These are phyloP conservation scores for Astrothelium subdiscretum DNA, from an alignment of 495 filamentous ascomycete genomes.

Conservation along the genomic window DNA sequence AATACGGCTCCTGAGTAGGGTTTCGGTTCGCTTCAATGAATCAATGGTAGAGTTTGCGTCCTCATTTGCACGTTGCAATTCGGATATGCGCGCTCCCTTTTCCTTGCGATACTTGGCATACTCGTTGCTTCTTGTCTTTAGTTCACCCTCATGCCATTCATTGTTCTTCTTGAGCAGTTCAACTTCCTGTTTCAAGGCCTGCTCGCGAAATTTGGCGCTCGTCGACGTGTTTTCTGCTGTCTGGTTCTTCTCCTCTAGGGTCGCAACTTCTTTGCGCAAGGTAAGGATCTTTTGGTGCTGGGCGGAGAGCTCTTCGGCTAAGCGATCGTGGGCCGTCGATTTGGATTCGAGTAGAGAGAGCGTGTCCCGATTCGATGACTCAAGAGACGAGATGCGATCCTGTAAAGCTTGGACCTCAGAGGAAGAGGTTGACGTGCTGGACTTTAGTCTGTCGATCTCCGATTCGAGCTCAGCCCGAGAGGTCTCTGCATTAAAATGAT, in stretches of 20 bases:
- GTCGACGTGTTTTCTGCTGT: slow-evolving; percentile 62
- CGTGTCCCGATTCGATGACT: slow-evolving; percentile 83
- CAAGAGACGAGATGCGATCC: slow-evolving; percentile 69
- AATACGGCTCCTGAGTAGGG: slow-evolving; percentile 63
- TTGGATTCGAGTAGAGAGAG: slow-evolving; percentile 81
- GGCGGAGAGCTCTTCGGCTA: slow-evolving; percentile 72
- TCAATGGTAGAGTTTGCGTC: slow-evolving; percentile 67
- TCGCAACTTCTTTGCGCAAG: slow-evolving; percentile 65
- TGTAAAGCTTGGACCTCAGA: slow-evolving; percentile 68
- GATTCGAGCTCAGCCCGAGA: slow-evolving; percentile 56
- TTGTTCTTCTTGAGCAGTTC: slow-evolving; percentile 75
- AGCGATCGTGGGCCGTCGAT: slow-evolving; percentile 68
- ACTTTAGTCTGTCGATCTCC: slow-evolving; percentile 69
- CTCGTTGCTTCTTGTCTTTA: slow-evolving; percentile 79
- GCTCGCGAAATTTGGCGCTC: slow-evolving; percentile 74
- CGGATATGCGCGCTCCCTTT: slow-evolving; percentile 72
- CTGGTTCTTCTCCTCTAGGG: slow-evolving; percentile 71
- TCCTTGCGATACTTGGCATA: slow-evolving; percentile 88
- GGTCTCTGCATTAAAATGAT: slow-evolving; percentile 39
- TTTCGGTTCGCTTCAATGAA: slow-evolving; percentile 64
- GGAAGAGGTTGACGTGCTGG: slow-evolving; percentile 59
- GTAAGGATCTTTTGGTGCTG: slow-evolving; percentile 82
- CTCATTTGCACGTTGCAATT: slow-evolving; percentile 79
- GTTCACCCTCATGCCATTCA: slow-evolving; percentile 81
- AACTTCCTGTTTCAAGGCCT: slow-evolving; percentile 77